Percentiles rank a stretch among this genome's conserved stretches.
Conservation (phyloP, 1,284 basidiomycete genomes). For the Sporisorium sorghi region DNA sequence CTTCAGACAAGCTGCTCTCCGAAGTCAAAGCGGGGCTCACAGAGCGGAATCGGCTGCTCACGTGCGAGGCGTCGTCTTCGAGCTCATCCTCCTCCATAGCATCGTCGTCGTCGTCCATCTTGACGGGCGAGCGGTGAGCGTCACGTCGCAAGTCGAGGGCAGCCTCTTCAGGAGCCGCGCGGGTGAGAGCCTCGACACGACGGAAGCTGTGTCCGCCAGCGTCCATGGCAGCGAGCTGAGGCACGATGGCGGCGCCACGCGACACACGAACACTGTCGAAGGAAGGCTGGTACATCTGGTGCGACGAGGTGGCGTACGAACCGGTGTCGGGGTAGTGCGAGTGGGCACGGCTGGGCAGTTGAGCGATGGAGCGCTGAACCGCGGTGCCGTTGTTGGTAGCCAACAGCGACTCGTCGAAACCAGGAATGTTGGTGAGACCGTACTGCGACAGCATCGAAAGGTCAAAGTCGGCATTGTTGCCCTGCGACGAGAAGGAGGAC, state of each 20-base stretch:
- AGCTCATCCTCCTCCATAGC: slow-evolving; percentile 53
- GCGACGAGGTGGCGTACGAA: slow-evolving; percentile 21
- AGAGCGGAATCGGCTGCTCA: slow-evolving; percentile 32
- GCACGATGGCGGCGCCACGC: slow-evolving; percentile 50
- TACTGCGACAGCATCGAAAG: slow-evolving; percentile 52
- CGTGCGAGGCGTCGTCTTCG: slow-evolving; percentile 18
- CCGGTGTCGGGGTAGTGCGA: slow-evolving; percentile 29
- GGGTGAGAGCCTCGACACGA: slow-evolving; percentile 63
- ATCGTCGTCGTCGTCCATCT: slow-evolving; percentile 33
- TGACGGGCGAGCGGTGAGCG: slow-evolving; percentile 17
- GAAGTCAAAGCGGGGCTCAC: slow-evolving; percentile 39
- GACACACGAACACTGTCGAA: slow-evolving; percentile 55
- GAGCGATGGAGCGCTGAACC: slow-evolving; percentile 50
- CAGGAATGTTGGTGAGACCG: slow-evolving; percentile 62
- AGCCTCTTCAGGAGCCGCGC: slow-evolving; percentile 57
- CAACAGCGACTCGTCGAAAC: slow-evolving; percentile 58
- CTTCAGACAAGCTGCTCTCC: slow-evolving; percentile 34
- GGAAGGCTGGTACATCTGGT: slow-evolving; percentile 36
- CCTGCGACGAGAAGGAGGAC: slow-evolving; percentile 40
- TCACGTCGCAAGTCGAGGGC: neutral
- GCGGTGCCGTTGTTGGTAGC: slow-evolving; percentile 5
- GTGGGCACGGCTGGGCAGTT: slow-evolving; percentile 51
- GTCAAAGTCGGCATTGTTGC: slow-evolving; percentile 50
- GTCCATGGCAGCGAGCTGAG: slow-evolving; percentile 58
- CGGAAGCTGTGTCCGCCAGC: slow-evolving; percentile 56